These are phyloP conservation scores for Periglandula ipomoeae DNA, from an alignment of 2,329 filamentous ascomycete genomes.

Conservation along the genomic window DNA sequence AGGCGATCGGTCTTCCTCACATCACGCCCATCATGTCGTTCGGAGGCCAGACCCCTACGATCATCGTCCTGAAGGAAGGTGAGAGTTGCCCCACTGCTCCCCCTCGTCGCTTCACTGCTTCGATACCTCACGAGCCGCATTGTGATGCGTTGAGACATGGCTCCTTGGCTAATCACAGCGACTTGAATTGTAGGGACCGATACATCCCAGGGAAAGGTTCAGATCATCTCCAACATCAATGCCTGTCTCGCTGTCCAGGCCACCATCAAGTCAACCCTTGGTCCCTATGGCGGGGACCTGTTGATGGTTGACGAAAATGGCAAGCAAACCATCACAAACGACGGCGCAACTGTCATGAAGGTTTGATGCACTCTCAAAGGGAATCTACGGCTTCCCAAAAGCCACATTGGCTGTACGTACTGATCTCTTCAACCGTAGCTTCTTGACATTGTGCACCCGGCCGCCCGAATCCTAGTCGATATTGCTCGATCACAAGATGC, in stretches of 20 bases:
- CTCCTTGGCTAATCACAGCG: neutral
- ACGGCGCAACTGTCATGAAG: constrained; percentile 99
- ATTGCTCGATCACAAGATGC: constrained; percentile 98
- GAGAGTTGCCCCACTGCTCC: constrained; percentile 33
- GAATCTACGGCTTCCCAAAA: neutral
- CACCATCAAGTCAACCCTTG: constrained; percentile 91
- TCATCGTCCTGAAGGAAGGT: constrained; percentile 98
- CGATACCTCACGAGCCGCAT: neutral
- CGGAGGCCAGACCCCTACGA: constrained; percentile 93
- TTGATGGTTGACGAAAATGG: constrained; percentile 95
- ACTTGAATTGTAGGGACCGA: constrained; percentile 64
- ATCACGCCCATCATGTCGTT: constrained; percentile 65
- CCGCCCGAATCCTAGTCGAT: constrained; percentile 92
- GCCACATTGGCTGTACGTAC: neutral
- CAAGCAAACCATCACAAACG: constrained; percentile 95
- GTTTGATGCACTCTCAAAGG: constrained; percentile 30
- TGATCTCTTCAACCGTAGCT: constrained; percentile 44
- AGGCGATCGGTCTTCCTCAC: constrained; percentile 6
- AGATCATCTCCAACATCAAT: constrained; percentile 97
- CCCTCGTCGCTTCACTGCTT: constrained; percentile 10
- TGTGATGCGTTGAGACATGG: constrained; percentile 3
- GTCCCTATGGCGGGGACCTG: constrained; percentile 93
- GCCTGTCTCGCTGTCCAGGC: constrained; percentile 92
- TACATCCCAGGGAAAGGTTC: constrained; percentile 90
- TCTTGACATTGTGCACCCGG: constrained; percentile 96